Conservation (phyloP, 495 filamentous ascomycete genomes). For the Xylaria scruposa region DNA sequence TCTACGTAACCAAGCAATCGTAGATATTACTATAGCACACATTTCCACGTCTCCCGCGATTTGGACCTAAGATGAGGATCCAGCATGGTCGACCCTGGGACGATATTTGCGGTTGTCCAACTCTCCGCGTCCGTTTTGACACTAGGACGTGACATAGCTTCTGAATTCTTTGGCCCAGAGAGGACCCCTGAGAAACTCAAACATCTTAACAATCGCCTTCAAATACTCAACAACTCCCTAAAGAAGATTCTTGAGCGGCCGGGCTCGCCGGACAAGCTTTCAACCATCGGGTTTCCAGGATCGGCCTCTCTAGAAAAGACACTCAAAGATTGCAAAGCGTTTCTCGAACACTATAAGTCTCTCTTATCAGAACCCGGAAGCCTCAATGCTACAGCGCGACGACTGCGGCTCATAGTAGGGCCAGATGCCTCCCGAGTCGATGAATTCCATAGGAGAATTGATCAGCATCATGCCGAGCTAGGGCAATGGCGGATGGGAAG, state of each 20-base stretch:
- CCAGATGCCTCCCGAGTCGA: conserved; percentile 32
- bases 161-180: conserved; percentile 32
- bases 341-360: conserved; percentile 35
- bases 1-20: conserved; percentile 23
- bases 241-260: conserved; percentile 26
- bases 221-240: conserved; percentile 26
- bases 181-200: conserved; percentile 30
- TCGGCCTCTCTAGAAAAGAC: conserved; percentile 31
- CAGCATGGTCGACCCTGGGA: conserved; percentile 35
- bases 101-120: conserved; percentile 33
- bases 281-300: conserved; percentile 23
- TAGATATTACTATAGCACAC: background rate
- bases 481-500: conserved; percentile 25
- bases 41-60: background rate
- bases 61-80: background rate
- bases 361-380: conserved; percentile 23
- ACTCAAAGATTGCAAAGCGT: conserved; percentile 34
- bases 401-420: conserved; percentile 27
- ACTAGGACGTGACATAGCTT: conserved; percentile 30
- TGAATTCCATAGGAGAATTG: conserved; percentile 34
- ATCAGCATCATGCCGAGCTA: conserved; percentile 29
- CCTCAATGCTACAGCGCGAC: conserved; percentile 23
- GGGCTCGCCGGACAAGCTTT: conserved; percentile 17
- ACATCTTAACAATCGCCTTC: conserved; percentile 32
- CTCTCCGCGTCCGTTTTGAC: conserved; percentile 31